These are phyloP conservation scores for Phytopythium boreale DNA, from an alignment of 352 stramenopile genomes.

Conservation along the genomic window DNA sequence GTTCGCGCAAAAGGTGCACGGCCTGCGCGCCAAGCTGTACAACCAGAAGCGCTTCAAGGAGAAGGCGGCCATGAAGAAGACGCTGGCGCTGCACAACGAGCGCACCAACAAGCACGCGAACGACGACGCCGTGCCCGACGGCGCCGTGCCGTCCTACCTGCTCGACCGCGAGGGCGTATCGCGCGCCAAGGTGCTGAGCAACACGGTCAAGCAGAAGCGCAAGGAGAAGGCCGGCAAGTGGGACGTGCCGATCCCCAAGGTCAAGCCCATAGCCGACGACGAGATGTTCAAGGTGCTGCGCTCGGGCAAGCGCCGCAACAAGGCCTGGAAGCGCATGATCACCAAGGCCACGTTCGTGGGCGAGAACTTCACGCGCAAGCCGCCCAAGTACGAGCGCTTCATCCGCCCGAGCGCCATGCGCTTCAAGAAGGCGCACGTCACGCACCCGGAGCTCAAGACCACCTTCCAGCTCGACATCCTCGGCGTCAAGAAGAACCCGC, in stretches of 20 bases:
- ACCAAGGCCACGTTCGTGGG: conserved; percentile 98
- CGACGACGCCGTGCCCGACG: conserved; percentile 96
- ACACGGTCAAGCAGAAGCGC: conserved; percentile 99
- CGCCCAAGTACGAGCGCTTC: conserved; percentile 99
- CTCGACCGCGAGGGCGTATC: conserved; percentile 98
- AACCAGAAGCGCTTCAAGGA: conserved; percentile 99
- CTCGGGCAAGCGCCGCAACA: conserved; percentile 96
- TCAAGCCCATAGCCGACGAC: conserved; percentile 98
- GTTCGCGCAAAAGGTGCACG: conserved; percentile 99
- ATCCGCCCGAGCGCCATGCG: conserved; percentile 98
- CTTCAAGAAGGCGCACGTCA: conserved; percentile 99
- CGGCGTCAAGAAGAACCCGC: conserved; percentile 99
- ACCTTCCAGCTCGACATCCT: conserved; percentile 99
- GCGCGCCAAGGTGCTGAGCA: conserved; percentile 98
- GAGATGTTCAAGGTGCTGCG: conserved; percentile 99
- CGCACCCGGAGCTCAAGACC: conserved; percentile 99
- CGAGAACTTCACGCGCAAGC: conserved; percentile 99
- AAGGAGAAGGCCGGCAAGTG: conserved; percentile 99
- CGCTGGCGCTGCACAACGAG: conserved; percentile 98
- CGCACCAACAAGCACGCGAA: conserved; percentile 98
- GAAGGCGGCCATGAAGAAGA: conserved; percentile 99
- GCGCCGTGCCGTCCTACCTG: conserved; percentile 98
- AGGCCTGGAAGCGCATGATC: conserved; percentile 90
- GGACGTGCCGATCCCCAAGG: conserved; percentile 99
- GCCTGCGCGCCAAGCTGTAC: conserved; percentile 98